Base-by-base conservation (phyloP, 192 early-diverging fungal genomes). In the Irineochytrium annulatum region DNA sequence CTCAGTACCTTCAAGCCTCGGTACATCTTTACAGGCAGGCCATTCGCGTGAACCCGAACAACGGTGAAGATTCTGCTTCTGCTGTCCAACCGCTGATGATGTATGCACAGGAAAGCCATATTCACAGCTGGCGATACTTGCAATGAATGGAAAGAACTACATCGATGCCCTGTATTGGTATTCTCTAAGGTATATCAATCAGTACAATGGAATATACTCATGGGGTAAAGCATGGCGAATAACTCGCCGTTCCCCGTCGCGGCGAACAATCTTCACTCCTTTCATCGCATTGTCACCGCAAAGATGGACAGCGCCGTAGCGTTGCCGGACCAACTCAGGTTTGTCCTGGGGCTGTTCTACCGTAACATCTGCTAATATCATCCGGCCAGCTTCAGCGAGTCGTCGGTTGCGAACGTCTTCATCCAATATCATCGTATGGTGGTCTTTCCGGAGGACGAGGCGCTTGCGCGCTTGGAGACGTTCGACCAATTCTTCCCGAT, bases 151-250 rank as follows among this genome's bases (percentile, higher is more conserved):
- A 0, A 62, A 62, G 16, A 31, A 55, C 8, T 29, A 77, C 57
- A 33, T 77, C 14, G 63, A 63, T n/a, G 71, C 57, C 2, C 30
- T 73, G 17, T 77, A 73, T 55, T 77, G 68, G 67, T 70, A 77
- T 51, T 70, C 34, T 35, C 31, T 77, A 20, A 70, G 69, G 74
- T 75, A 14, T n/a, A 27, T 28, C 11, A 34, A 5, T 17, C 19
- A n/a, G n/a, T n/a, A n/a, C n/a, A n/a, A n/a, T n/a, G n/a, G n/a
- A n/a, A n/a, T n/a, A n/a, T n/a, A n/a, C n/a, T n/a, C n/a, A n/a
- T n/a, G n/a, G n/a, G n/a, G n/a, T n/a, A n/a, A n/a, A n/a, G n/a
- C n/a, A n/a, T n/a, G 19, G 49, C 61, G 17, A 73, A 65, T 52
- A 57, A 29, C 3, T 43, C 19, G 22, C 70, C 71, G 3, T 60